Evolutionary conservation across 164 flowering plant species (phyloP), one percentile per base, ranked within the genome.

Genomic region (Hamamelis virginiana): DNA sequence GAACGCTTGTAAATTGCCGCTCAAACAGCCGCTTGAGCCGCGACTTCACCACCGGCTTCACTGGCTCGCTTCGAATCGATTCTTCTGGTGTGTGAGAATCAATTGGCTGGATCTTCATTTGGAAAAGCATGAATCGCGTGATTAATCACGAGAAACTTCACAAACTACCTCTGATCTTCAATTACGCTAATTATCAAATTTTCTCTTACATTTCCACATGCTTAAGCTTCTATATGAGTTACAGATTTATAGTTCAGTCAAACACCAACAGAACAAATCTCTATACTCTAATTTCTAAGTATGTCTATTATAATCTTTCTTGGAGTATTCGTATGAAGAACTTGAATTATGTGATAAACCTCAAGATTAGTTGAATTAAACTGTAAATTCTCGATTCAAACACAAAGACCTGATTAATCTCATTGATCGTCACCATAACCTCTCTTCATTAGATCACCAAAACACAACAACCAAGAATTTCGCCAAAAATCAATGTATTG

Each of bases 91-190:
- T n/a, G 22, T 52, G 57, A 4, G n/a, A 65, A 61, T 82, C 81
- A 44, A 82, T 72, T 23, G 86, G 83, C 60, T 82, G 86, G 64
- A 82, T 74, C 71, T 78, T 82, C 86, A 78, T 77, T 15, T 60
- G 28, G 73, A 76, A 52, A 75, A 70, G 81, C 74, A 73, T 72
- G 72, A 21, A 15, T 56, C 23, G 21, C 28, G 27, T 25, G 52
- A 48, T 27, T 9, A 21, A 23, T 15, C 53, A 16, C 73, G 43
- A 28, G 13, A 28, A 15, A 28, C 22, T 60, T 60, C 23, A 11
- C 41, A 33, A 55, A 1, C 18, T 25, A 27, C 46, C 55, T 55
- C 53, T 41, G 12, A 68, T 64, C 46, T 41, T 38, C 23, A 46
- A 46, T 28, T n/a, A 16, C 2, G 18, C 8, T 12, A 2, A 46